Conservation (phyloP, 805 yeast genomes). For the Yamadazyma takamatsuzukensis region DNA sequence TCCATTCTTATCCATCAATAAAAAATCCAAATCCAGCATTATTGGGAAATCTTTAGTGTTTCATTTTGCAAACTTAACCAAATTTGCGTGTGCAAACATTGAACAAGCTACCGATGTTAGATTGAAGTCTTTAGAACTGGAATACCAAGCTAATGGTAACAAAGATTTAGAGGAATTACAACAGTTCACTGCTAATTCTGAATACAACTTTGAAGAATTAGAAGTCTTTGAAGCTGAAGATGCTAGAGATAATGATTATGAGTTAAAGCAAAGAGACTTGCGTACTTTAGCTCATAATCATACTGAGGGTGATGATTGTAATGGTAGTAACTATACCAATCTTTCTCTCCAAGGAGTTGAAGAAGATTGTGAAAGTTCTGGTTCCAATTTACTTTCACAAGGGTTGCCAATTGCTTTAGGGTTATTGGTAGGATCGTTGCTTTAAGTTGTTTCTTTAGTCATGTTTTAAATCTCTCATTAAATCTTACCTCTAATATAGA, state of each 20-base stretch:
- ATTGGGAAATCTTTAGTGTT: conserved; percentile 56
- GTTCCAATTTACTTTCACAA: conserved; percentile 1
- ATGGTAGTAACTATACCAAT: conserved; percentile 10
- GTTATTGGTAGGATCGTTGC: conserved; percentile 4
- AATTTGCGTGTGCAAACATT: conserved; percentile 63
- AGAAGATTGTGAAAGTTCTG: conserved; percentile 13
- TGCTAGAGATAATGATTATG: too few species aligned
- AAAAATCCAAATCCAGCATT: conserved; percentile 51
- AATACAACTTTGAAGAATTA: conserved; percentile 5
- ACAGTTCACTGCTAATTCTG: conserved; percentile 5
- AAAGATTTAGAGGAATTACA: conserved; percentile 10
- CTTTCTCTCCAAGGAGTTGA: conserved; percentile 5
- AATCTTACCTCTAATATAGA: conserved; percentile 4
- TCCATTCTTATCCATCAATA: conserved; percentile 61
- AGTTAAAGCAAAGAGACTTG: conserved; percentile 4
- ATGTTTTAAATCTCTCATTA: conserved; percentile 12
- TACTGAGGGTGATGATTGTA: conserved; percentile 5
- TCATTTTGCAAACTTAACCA: conserved; percentile 53
- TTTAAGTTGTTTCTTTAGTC: background rate
- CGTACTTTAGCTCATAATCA: conserved; percentile 3
- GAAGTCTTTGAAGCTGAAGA: conserved; percentile 10
- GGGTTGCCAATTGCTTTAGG: conserved; percentile 2
- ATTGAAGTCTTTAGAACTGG: conserved; percentile 14
- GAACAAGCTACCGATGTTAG: conserved; percentile 21
- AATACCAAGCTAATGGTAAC: conserved; percentile 12